Conservation (phyloP, 176 grass and related monocot genomes). For the Cenchrus americanus region DNA sequence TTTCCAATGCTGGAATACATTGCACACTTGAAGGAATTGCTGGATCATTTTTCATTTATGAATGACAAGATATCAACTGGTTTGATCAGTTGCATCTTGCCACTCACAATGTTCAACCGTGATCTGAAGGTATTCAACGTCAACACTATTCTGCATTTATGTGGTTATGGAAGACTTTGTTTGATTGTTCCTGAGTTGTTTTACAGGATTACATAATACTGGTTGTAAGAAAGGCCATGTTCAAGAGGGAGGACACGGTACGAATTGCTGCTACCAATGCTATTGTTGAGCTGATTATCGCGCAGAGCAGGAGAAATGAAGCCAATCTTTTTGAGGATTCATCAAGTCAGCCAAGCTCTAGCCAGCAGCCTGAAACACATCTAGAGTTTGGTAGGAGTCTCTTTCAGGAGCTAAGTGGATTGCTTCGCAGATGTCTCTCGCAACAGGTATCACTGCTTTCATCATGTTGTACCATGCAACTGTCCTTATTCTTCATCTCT, state of each 20-base stretch:
- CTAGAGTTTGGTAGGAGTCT: conserved; percentile 52
- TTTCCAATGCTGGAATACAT: conserved; percentile 70
- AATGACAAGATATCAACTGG: conserved; percentile 66
- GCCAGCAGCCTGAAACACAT: conserved; percentile 71
- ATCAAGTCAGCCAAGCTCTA: conserved; percentile 85
- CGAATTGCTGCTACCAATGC: conserved; percentile 74
- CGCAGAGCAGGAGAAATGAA: conserved; percentile 59
- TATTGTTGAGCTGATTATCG: conserved; percentile 73
- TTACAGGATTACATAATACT: conserved; percentile 90
- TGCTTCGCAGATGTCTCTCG: conserved; percentile 80
- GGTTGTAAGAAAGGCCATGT: conserved; percentile 93
- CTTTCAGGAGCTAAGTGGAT: conserved; percentile 82
- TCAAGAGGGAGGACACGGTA: conserved; percentile 73
- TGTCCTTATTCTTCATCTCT: conserved; percentile 34
- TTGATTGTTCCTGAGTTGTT: conserved; percentile 39
- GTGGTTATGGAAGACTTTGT: background rate
- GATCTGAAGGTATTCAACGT: conserved; percentile 71
- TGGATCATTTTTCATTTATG: conserved; percentile 88
- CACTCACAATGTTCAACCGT: conserved; percentile 68
- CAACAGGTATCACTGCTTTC: conserved; percentile 66
- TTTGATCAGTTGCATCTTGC: conserved; percentile 75
- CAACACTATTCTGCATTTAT: conserved; percentile 21
- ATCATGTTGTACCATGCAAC: background rate
- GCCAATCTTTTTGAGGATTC: conserved; percentile 63
- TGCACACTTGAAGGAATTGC: conserved; percentile 81